A percentile compares a stretch with the other conserved stretches of the same genome.
phyloP scores from a whole-genome alignment of 768 basidiomycete genomes.

The Termitomyces sp. region DNA sequence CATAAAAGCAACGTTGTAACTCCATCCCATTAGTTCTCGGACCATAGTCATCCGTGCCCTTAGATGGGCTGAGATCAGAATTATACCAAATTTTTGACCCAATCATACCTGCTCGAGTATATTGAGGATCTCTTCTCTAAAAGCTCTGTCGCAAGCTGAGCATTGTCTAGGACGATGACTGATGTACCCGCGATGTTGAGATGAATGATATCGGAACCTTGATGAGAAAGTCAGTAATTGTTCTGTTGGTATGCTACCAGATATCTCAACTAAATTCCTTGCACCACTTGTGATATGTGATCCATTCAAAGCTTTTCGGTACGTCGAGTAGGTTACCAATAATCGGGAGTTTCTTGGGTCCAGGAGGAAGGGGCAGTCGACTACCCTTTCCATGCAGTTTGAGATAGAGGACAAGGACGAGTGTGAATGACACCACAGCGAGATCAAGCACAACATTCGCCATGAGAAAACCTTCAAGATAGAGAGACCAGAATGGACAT shows the following conservation, averaged over 20 bases:
- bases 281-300: background rate
- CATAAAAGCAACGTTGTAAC: constrained; percentile 11
- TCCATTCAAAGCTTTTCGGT: background rate
- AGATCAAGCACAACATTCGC: background rate
- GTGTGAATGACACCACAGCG: background rate
- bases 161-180: background rate
- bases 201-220: background rate
- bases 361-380: background rate
- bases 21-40: constrained; percentile 18
- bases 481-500: background rate
- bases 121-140: constrained; percentile 18
- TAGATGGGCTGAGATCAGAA: background rate
- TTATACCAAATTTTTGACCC: too few relatives aligned
- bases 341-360: background rate
- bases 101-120: constrained; percentile 10
- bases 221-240: background rate
- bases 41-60: constrained; percentile 13
- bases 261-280: background rate
- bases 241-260: background rate
- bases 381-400: background rate
- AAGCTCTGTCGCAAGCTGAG: constrained; percentile 12
- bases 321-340: background rate
- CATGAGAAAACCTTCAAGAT: background rate
- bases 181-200: background rate
- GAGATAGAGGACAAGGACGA: background rate